Evolutionary conservation across 2,329 filamentous ascomycete species (phyloP).

Genomic region (Fulvia fulva): DNA sequence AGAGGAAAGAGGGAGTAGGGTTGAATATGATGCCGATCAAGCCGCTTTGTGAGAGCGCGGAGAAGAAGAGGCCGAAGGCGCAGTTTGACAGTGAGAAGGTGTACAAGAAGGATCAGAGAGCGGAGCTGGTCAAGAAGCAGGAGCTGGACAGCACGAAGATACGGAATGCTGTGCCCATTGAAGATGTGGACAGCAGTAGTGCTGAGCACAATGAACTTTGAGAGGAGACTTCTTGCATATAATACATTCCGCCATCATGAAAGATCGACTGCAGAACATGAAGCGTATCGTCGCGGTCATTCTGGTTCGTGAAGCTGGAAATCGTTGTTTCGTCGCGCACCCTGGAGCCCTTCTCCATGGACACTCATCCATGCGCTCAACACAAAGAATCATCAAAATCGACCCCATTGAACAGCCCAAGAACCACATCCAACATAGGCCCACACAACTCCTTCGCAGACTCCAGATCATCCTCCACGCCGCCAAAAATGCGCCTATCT

Average conservation of each 20-base stretch:
- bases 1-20: constrained; percentile 58
- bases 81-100: constrained; percentile 19
- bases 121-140: constrained; percentile 6
- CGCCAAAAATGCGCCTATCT: constrained; percentile 40
- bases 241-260: not conserved
- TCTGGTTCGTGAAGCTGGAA: not conserved
- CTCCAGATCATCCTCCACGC: constrained; percentile 38
- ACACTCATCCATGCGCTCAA: not conserved
- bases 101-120: constrained; percentile 11
- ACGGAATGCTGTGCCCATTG: constrained; percentile 6
- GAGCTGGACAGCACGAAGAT: constrained; percentile 3
- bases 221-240: not conserved
- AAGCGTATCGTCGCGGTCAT: not conserved
- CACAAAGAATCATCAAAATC: constrained; percentile 37
- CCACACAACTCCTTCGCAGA: constrained; percentile 35
- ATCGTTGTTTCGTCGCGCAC: not conserved
- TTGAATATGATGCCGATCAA: constrained; percentile 50
- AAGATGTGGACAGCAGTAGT: not conserved
- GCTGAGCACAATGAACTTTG: constrained; percentile 3
- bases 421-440: constrained; percentile 46
- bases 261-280: not conserved
- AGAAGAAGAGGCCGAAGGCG: constrained; percentile 58
- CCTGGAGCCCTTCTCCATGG: not conserved
- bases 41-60: constrained; percentile 52
- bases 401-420: constrained; percentile 43